Conservation (phyloP, 192 early-diverging fungal species). For the Coemansia brasiliensis region DNA sequence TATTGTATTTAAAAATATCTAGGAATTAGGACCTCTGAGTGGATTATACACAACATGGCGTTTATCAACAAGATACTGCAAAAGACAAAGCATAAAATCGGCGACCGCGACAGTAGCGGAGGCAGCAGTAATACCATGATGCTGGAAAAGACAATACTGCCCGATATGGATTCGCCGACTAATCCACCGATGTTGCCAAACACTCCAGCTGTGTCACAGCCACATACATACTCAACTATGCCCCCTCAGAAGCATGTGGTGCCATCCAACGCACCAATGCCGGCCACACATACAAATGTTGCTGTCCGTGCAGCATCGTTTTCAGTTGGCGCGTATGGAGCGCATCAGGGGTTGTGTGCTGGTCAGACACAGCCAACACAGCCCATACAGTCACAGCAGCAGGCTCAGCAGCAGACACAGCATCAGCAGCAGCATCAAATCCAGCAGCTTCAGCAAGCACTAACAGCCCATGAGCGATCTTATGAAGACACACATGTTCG, state of each 20-base stretch:
- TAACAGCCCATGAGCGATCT: constrained; percentile 15
- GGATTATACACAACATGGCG: constrained; percentile 27
- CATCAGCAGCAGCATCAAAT: constrained; percentile 11
- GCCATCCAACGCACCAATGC: constrained; percentile 42
- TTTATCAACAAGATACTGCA: constrained; percentile 59
- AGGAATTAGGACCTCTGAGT: not conserved
- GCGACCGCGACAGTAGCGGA: constrained; percentile 28
- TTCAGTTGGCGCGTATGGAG: constrained; percentile 23
- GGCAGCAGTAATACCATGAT: constrained; percentile 1
- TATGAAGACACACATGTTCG: constrained; percentile 53
- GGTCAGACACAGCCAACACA: constrained; percentile 9
- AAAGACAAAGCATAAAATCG: constrained; percentile 57
- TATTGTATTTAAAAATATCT: constrained; percentile 1
- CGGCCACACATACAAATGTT: constrained; percentile 35
- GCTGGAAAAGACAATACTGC: constrained; percentile 15
- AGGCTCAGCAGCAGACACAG: constrained; percentile 13
- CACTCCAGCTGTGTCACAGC: constrained; percentile 16
- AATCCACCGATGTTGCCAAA: constrained; percentile 24
- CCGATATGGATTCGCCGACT: constrained; percentile 37
- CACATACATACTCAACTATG: constrained; percentile 14
- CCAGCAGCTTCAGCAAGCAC: constrained; percentile 15
- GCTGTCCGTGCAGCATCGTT: constrained; percentile 51
- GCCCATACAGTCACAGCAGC: constrained; percentile 10
- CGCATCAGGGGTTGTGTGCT: constrained; percentile 6
- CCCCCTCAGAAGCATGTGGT: constrained; percentile 43